Evolutionary conservation across 2,329 filamentous ascomycete species (phyloP).

Genomic region (Byssochlamys sp.): DNA sequence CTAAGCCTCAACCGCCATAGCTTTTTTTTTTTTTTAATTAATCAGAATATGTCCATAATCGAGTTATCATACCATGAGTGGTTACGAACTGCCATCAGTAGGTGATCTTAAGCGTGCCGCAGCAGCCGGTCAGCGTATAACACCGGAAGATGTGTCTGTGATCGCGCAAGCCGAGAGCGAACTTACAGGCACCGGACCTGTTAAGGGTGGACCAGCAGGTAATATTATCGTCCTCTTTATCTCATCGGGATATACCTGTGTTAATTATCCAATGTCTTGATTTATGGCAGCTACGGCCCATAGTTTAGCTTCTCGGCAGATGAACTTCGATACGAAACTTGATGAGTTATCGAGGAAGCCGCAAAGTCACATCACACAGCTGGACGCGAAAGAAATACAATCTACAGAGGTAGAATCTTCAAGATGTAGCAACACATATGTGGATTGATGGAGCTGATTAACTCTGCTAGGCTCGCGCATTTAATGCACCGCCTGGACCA

Average conservation of each 20-base stretch:
- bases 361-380: constrained; percentile 21
- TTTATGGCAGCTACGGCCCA: constrained; percentile 21
- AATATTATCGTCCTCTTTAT: background rate
- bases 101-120: constrained; percentile 22
- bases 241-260: background rate
- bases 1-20: background rate
- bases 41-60: background rate
- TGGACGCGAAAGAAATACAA: constrained; percentile 24
- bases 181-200: constrained; percentile 20
- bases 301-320: constrained; percentile 23
- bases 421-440: background rate
- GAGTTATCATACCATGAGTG: background rate
- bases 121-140: constrained; percentile 24
- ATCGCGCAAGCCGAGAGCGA: constrained; percentile 25
- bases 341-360: constrained; percentile 24
- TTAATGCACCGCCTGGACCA: constrained; percentile 20
- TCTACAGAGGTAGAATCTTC: constrained; percentile 17
- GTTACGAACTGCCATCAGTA: constrained; percentile 18
- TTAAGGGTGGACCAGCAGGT: constrained; percentile 25
- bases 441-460: background rate
- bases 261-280: background rate
- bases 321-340: constrained; percentile 24
- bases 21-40: background rate
- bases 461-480: constrained; percentile 20
- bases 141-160: constrained; percentile 20